Percentiles rank a stretch among this genome's conserved stretches.
These are phyloP conservation scores for Zygotorulaspora mrakii DNA, from an alignment of 1,139 yeast species.

Conservation along the genomic window DNA sequence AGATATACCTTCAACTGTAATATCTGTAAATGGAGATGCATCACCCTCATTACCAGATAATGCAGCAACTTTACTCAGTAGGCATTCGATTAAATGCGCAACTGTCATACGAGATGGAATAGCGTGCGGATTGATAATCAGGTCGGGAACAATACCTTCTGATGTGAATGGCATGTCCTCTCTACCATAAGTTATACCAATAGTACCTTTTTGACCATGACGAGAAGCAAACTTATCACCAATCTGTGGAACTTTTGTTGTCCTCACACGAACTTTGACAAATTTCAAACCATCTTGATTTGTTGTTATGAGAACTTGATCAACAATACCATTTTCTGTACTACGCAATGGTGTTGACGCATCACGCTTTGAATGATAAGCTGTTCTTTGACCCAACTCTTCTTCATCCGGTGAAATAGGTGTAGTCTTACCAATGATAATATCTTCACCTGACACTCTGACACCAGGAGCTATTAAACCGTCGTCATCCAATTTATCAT, in stretches of 20 bases:
- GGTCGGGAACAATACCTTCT: conserved; percentile 95
- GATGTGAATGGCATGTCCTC: conserved; percentile 99
- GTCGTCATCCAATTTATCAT: conserved; percentile 96
- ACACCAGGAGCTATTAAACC: conserved; percentile 98
- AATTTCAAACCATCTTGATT: conserved; percentile 97
- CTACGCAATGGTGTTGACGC: conserved; percentile 96
- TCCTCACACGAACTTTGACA: conserved; percentile 97
- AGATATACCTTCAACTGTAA: conserved; percentile 95
- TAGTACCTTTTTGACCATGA: conserved; percentile 99
- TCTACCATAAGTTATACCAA: conserved; percentile 97
- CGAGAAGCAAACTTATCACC: conserved; percentile 99
- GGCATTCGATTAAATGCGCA: conserved; percentile 97
- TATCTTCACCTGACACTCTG: conserved; percentile 97
- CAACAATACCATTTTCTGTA: conserved; percentile 97
- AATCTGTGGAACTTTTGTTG: conserved; percentile 96
- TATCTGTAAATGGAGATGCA: conserved; percentile 97
- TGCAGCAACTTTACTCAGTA: conserved; percentile 90
- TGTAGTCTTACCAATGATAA: conserved; percentile 96
- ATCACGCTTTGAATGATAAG: conserved; percentile 96
- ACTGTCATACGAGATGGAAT: conserved; percentile 99
- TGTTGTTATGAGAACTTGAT: conserved; percentile 92
- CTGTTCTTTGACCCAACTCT: conserved; percentile 97
- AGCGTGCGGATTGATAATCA: conserved; percentile 97
- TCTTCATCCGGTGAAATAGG: conserved; percentile 98
- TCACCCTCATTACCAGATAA: conserved; percentile 97